phyloP scores from a whole-genome alignment of 2,329 filamentous ascomycete genomes.

The Diaporthe sp. region DNA sequence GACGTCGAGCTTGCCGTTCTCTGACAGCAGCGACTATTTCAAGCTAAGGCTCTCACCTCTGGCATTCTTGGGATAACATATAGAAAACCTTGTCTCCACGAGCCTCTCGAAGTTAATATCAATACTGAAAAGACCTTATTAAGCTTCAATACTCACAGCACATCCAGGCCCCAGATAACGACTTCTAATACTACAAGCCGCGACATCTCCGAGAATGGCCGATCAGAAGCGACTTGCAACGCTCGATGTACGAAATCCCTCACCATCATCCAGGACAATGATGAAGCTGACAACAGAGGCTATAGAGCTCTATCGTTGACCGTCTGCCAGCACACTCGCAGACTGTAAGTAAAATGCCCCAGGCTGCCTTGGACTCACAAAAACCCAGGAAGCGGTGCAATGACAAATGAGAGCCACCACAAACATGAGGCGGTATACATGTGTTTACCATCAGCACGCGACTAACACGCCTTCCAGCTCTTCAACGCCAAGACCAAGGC shows the following conservation, averaged over 20 bases:
- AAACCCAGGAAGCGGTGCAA: too few species aligned
- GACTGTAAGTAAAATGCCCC: constrained; percentile 51
- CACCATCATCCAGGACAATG: neutral
- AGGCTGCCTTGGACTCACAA: neutral
- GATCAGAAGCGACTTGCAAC: constrained; percentile 44
- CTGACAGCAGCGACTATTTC: constrained; percentile 14
- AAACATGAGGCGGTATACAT: neutral
- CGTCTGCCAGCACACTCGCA: constrained; percentile 79
- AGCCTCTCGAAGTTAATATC: neutral
- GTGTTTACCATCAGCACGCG: neutral
- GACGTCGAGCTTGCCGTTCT: constrained; percentile 22
- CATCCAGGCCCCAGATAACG: neutral
- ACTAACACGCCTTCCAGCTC: constrained; percentile 57
- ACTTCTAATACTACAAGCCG: neutral
- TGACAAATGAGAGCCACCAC: too few species aligned
- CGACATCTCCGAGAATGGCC: constrained; percentile 40
- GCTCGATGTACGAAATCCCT: constrained; percentile 53
- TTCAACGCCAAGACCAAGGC: constrained; percentile 85
- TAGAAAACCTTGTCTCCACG: neutral
- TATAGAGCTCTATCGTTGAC: constrained; percentile 68
- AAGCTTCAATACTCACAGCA: neutral
- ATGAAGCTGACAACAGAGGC: constrained; percentile 27
- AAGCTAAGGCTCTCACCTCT: neutral
- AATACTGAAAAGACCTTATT: neutral
- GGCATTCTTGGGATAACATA: neutral